These are phyloP conservation scores for Metschnikowia kunwiensis DNA, from an alignment of 805 yeast species.

Conservation along the genomic window DNA sequence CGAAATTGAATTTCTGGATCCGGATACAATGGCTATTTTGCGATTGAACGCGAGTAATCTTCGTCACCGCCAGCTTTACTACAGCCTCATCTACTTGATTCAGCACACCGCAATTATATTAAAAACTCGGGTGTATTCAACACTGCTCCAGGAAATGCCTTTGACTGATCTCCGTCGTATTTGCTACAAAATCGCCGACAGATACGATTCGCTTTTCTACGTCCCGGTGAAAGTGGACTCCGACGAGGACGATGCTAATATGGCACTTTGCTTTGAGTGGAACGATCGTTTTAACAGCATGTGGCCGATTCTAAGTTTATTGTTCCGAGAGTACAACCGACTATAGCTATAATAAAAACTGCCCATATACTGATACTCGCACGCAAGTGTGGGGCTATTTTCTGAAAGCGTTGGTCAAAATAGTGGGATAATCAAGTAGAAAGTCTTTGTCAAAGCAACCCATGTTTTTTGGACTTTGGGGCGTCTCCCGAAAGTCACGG, in stretches of 20 bases:
- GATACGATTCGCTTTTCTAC: slow-evolving; percentile 24
- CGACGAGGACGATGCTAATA: slow-evolving; percentile 9
- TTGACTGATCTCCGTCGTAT: slow-evolving; percentile 25
- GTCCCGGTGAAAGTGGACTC: slow-evolving; percentile 18
- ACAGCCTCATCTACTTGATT: slow-evolving; percentile 7
- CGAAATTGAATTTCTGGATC: slow-evolving; percentile 10
- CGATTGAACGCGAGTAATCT: slow-evolving; percentile 2
- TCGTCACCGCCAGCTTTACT: slow-evolving; percentile 11
- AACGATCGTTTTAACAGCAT: slow-evolving; percentile 25
- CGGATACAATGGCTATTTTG: slow-evolving; percentile 14
- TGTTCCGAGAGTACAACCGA: slow-evolving; percentile 17
- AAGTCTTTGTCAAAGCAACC: slow-evolving; percentile 3
- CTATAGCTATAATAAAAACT: background rate
- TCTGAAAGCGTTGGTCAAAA: slow-evolving; percentile 1
- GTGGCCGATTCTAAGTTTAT: slow-evolving; percentile 27
- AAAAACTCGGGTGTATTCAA: slow-evolving; percentile 6
- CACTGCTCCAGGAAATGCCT: slow-evolving; percentile 21
- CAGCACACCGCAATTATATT: slow-evolving; percentile 12
- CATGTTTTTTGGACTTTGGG: background rate
- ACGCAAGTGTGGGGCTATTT: no score
- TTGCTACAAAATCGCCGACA: slow-evolving; percentile 24
- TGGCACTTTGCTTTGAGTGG: slow-evolving; percentile 18
- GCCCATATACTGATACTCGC: background rate
- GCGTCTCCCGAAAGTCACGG: background rate
- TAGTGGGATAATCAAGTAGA: slow-evolving; percentile 4